phyloP scores from a whole-genome alignment of 352 stramenopile genomes.

The Phytopythium boreale region DNA sequence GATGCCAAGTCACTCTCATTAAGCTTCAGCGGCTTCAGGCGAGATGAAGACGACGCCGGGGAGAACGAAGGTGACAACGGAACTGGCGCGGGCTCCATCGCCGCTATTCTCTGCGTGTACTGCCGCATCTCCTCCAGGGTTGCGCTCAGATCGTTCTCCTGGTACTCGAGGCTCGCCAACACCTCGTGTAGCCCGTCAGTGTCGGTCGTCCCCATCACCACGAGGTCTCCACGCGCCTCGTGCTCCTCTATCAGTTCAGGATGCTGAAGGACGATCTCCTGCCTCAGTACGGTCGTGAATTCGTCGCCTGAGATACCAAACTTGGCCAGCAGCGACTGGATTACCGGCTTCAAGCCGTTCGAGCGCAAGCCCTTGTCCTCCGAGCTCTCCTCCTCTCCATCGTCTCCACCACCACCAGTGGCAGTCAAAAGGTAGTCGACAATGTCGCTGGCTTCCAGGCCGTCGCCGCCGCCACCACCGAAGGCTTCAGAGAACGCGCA shows the following conservation, averaged over 20 bases:
- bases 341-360: background rate
- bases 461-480: constrained; percentile 6
- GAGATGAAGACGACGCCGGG: background rate
- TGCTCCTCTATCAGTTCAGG: constrained; percentile 12
- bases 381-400: background rate
- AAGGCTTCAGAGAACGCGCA: background rate
- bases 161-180: background rate
- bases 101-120: background rate
- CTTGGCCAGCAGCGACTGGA: constrained; percentile 6
- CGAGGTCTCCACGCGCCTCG: background rate
- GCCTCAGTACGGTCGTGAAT: constrained; percentile 14
- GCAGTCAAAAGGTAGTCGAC: background rate
- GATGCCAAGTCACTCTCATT: background rate
- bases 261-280: constrained; percentile 16
- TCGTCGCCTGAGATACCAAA: constrained; percentile 3
- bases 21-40: background rate
- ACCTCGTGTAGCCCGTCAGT: background rate
- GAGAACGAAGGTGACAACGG: background rate
- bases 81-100: background rate
- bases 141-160: background rate
- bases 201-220: background rate
- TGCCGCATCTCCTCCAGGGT: constrained; percentile 3
- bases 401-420: background rate
- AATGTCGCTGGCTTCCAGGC: constrained; percentile 9
- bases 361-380: background rate